Evolutionary conservation across 2,329 filamentous ascomycete species (phyloP).

Genomic region (Exophiala bonariae): DNA sequence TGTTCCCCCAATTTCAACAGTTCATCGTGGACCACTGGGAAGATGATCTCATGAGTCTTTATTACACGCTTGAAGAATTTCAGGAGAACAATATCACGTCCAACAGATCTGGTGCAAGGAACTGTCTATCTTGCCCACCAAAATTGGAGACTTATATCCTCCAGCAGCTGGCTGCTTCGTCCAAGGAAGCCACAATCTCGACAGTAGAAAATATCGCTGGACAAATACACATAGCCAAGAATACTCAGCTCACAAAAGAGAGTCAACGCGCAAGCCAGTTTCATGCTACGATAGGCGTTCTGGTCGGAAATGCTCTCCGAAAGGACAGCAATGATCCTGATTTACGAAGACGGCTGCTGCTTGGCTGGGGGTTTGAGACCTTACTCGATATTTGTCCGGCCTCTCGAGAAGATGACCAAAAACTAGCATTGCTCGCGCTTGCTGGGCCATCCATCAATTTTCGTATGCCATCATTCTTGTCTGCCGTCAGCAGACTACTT

Average conservation of each 20-base stretch:
- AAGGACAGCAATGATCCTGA: constrained; percentile 6
- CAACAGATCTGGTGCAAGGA: not conserved
- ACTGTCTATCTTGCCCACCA: constrained; percentile 8
- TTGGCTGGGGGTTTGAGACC: constrained; percentile 21
- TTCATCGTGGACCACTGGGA: constrained; percentile 76
- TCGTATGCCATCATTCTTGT: constrained; percentile 65
- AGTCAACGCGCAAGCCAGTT: not conserved
- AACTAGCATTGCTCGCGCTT: constrained; percentile 1
- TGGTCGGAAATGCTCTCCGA: constrained; percentile 5
- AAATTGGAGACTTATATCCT: constrained; percentile 11
- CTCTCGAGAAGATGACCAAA: not conserved
- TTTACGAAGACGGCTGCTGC: constrained; percentile 11
- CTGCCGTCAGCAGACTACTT: constrained; percentile 44
- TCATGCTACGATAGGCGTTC: constrained; percentile 3
- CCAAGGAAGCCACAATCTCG: not conserved
- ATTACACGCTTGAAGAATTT: constrained; percentile 22
- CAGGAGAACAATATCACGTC: constrained; percentile 2
- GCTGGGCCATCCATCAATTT: constrained; percentile 10
- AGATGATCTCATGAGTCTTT: constrained; percentile 61
- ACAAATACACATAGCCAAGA: constrained; percentile 11
- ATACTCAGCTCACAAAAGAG: constrained; percentile 4
- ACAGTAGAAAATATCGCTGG: constrained; percentile 13
- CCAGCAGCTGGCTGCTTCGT: not conserved
- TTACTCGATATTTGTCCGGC: constrained; percentile 12
- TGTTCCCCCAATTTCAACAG: constrained; percentile 79